phyloP scores from a whole-genome alignment of 768 basidiomycete genomes.

The Lanmaoa pseudosensibilis region DNA sequence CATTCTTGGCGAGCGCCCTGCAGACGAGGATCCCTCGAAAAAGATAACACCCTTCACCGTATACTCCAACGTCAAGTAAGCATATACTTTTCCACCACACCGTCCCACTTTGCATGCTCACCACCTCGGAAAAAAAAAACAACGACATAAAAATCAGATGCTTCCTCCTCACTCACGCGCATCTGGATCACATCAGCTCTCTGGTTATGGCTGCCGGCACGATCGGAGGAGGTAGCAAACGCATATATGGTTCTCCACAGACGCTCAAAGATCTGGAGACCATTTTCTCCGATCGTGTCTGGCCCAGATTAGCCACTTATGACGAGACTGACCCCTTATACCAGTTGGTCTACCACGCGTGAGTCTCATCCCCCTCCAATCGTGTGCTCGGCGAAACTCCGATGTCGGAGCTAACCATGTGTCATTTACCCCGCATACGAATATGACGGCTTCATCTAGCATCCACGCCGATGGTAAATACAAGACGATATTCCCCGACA shows the following conservation, averaged over 20 bases:
- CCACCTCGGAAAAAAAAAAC: not conserved
- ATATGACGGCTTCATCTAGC: slow-evolving; percentile 29
- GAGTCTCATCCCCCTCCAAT: slow-evolving; percentile 30
- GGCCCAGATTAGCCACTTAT: slow-evolving; percentile 84
- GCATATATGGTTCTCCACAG: slow-evolving; percentile 58
- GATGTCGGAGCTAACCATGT: slow-evolving; percentile 12
- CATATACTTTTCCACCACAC: not conserved
- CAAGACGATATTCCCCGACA: slow-evolving; percentile 46
- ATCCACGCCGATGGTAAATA: slow-evolving; percentile 55
- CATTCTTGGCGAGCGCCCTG: slow-evolving; percentile 44
- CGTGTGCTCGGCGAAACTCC: not conserved
- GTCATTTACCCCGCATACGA: not conserved
- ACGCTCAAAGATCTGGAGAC: slow-evolving; percentile 68
- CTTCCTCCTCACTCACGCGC: slow-evolving; percentile 85
- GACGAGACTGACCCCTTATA: slow-evolving; percentile 58
- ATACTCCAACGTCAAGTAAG: slow-evolving; percentile 38
- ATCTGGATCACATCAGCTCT: slow-evolving; percentile 86
- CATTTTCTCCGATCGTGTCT: slow-evolving; percentile 75
- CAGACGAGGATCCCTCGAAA: slow-evolving; percentile 11
- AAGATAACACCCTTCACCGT: slow-evolving; percentile 24
- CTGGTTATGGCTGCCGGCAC: slow-evolving; percentile 85
- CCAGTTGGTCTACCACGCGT: slow-evolving; percentile 67
- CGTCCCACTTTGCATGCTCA: not conserved
- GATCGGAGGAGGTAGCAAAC: slow-evolving; percentile 57
- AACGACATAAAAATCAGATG: slow-evolving; percentile 46